Percentiles rank a stretch among this genome's conserved stretches.
Evolutionary conservation across 2,329 filamentous ascomycete species (phyloP).

Genomic region (Keithomyces neogunnii): DNA sequence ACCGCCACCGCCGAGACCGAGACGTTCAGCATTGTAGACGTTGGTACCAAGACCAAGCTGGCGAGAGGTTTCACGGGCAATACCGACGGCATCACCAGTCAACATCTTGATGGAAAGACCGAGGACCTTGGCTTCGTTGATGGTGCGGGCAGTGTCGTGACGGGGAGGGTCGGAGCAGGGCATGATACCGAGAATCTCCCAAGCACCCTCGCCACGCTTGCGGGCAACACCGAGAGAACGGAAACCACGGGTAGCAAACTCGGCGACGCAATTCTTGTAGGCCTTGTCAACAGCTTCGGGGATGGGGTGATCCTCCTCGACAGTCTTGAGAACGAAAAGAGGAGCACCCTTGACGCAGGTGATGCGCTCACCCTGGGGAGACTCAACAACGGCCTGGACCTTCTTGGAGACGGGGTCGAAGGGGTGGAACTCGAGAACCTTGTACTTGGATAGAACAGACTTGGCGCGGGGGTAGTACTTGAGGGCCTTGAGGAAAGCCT

Average conservation of each 20-base stretch:
- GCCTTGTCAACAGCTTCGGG: slow-evolving; percentile 68
- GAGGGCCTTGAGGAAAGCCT: slow-evolving; percentile 84
- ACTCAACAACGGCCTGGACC: slow-evolving; percentile 76
- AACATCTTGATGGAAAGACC: slow-evolving; percentile 94
- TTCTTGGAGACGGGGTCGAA: slow-evolving; percentile 95
- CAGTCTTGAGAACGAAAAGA: slow-evolving; percentile 77
- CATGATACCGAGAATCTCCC: slow-evolving; percentile 94
- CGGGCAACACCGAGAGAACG: slow-evolving; percentile 88
- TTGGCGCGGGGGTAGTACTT: slow-evolving; percentile 78
- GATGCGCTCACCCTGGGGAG: slow-evolving; percentile 74
- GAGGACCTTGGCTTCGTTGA: slow-evolving; percentile 80
- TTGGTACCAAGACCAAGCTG: slow-evolving; percentile 89
- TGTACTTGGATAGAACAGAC: slow-evolving; percentile 72
- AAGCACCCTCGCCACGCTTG: slow-evolving; percentile 71
- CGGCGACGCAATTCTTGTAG: slow-evolving; percentile 88
- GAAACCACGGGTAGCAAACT: slow-evolving; percentile 89
- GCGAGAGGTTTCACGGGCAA: slow-evolving; percentile 83
- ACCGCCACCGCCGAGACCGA: slow-evolving; percentile 81
- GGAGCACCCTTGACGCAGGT: slow-evolving; percentile 88
- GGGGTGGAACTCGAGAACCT: slow-evolving; percentile 74
- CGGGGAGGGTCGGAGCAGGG: slow-evolving; percentile 87
- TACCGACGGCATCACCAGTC: slow-evolving; percentile 89
- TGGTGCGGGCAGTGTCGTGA: slow-evolving; percentile 82
- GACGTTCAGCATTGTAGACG: slow-evolving; percentile 87
- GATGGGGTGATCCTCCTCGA: slow-evolving; percentile 76